Evolutionary conservation across 305 asterid genomes (phyloP), one percentile per base, ranked within the genome.

Genomic region (Fraxinus platypoda): DNA sequence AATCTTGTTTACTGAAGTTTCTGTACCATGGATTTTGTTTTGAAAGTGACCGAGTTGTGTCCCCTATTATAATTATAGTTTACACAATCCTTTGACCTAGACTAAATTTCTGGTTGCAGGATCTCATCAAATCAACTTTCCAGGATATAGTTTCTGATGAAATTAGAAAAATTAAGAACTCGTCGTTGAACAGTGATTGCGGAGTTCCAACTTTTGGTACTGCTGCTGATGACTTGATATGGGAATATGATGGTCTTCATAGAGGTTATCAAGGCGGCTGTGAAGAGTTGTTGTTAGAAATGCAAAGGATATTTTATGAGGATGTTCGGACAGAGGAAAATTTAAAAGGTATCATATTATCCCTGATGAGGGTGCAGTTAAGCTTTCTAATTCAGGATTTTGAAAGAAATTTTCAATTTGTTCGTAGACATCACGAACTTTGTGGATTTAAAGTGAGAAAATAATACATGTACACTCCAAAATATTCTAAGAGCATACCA

Each of bases 271-370:
- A 88, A 84, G 97, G 96, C 9, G 95, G 91, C 85, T 91, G 94
- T 46, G 98, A 96, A 88, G 95, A 96, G 87, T 90, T 96, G 79
- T 80, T 96, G 83, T 38, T 96, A 81, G 94, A 93, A 86, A 93
- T 94, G 98, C 98, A 94, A 83, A 91, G 91, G 77, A 90, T 96
- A 84, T 94, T 96, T 88, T 96, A 94, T 81, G 97, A 96, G 85
- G 97, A 96, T 83, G 91, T 91, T 33, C 85, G 87, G 85, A 81
- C 78, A 23, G 90, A 87, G 82, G 88, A 90, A 84, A 81, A 12
- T 23, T 68, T 72, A 81, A 82, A 85, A 90, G 98, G 98, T 94
- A 83, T 30, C 34, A 46, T 72, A 43, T 21, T 78, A 41, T 73
- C 54, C 17, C n/a, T 28, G 57, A 19, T 84, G 70, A 37, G 26